These are phyloP conservation scores for Cetradonia linearis DNA, from an alignment of 495 filamentous ascomycete species.

Conservation along the genomic window DNA sequence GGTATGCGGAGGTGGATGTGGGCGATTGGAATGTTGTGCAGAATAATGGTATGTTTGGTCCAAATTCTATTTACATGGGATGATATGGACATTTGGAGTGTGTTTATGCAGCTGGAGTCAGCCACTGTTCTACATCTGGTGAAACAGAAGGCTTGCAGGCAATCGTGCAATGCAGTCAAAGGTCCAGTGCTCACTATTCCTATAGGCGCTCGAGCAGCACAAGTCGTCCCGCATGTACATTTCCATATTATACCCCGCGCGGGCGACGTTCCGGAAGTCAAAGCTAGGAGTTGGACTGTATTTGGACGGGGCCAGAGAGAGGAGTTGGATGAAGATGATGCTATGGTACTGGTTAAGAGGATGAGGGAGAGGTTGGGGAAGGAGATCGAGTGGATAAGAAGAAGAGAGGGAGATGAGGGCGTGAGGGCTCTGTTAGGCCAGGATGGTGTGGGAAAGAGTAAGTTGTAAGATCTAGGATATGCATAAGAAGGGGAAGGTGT, in stretches of 20 bases:
- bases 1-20: slow-evolving; percentile 34
- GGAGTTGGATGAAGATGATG: slow-evolving; percentile 83
- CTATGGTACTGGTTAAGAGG: slow-evolving; percentile 46
- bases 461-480: background rate
- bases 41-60: slow-evolving; percentile 62
- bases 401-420: slow-evolving; percentile 33
- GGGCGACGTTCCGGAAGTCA: slow-evolving; percentile 31
- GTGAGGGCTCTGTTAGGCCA: slow-evolving; percentile 16
- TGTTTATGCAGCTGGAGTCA: background rate
- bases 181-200: background rate
- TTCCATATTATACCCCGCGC: slow-evolving; percentile 81
- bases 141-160: background rate
- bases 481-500: background rate
- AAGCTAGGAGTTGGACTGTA: slow-evolving; percentile 60
- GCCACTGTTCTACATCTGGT: background rate
- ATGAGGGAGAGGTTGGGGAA: slow-evolving; percentile 52
- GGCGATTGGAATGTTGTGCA: slow-evolving; percentile 86
- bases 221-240: slow-evolving; percentile 85
- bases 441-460: background rate
- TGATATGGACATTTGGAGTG: background rate
- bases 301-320: slow-evolving; percentile 75
- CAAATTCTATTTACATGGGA: background rate
- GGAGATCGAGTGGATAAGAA: slow-evolving; percentile 41
- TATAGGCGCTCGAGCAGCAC: slow-evolving; percentile 65
- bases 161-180: background rate